Conservation (phyloP, 2,329 filamentous ascomycete species). For the Penicillium sp. region DNA sequence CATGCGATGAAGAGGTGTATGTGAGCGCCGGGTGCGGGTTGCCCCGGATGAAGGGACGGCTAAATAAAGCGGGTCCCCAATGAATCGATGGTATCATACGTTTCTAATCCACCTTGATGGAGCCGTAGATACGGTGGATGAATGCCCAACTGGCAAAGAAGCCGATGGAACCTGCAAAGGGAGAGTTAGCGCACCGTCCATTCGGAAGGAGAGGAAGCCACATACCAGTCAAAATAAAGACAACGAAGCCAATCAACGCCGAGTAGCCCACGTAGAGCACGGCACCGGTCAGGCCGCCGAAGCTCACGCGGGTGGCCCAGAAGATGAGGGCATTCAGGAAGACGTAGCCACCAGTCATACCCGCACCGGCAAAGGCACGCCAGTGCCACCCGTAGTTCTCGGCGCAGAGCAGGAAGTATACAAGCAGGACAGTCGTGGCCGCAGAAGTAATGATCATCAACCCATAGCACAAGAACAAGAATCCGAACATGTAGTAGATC, state of each 20-base stretch:
- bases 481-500: slow-evolving; percentile 99
- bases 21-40: slow-evolving; percentile 1
- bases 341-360: slow-evolving; percentile 87
- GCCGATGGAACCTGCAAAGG: slow-evolving; percentile 76
- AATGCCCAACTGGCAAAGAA: slow-evolving; percentile 96
- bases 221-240: slow-evolving; percentile 92
- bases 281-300: slow-evolving; percentile 80
- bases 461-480: slow-evolving; percentile 95
- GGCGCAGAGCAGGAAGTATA: slow-evolving; percentile 93
- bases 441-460: slow-evolving; percentile 96
- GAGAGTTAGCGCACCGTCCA: slow-evolving; percentile 5
- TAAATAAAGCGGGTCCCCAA: not conserved
- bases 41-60: slow-evolving; percentile 2
- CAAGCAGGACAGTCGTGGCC: slow-evolving; percentile 87
- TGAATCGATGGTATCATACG: not conserved
- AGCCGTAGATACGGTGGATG: slow-evolving; percentile 88
- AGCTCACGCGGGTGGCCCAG: slow-evolving; percentile 83
- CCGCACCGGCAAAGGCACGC: slow-evolving; percentile 89
- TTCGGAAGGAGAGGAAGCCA: slow-evolving; percentile 18
- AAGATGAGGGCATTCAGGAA: slow-evolving; percentile 91
- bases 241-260: slow-evolving; percentile 81
- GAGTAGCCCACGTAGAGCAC: slow-evolving; percentile 95
- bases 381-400: slow-evolving; percentile 99
- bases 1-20: not conserved
- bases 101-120: slow-evolving; percentile 92